Conservation (phyloP, 805 yeast species). For the Wickerhamomyces ciferrii region DNA sequence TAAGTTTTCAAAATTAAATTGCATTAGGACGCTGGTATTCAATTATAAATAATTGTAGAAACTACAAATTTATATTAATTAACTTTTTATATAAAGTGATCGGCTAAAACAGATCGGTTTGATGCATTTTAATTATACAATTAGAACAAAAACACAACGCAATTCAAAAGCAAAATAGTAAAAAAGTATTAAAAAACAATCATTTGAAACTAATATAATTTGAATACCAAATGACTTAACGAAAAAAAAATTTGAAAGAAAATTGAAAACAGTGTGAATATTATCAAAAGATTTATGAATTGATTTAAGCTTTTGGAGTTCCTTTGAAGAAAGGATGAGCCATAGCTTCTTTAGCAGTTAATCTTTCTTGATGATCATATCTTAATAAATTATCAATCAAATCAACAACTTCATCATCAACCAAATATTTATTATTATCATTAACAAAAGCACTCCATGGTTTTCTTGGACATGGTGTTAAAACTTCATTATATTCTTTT, state of each 20-base stretch:
- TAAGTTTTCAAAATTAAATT: background rate
- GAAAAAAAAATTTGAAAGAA: background rate
- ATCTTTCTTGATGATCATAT: conserved; percentile 84
- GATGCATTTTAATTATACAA: background rate
- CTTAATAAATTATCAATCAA: conserved; percentile 73
- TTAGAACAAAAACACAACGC: background rate
- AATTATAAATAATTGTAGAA: too few relatives aligned
- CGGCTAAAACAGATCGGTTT: too few relatives aligned
- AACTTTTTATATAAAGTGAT: too few relatives aligned
- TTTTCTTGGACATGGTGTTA: conserved; percentile 66
- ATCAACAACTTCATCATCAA: conserved; percentile 70
- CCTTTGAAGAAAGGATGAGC: conserved; percentile 45
- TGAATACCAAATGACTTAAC: too few relatives aligned
- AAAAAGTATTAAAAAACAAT: background rate
- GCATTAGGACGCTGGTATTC: background rate
- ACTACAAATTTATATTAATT: too few relatives aligned
- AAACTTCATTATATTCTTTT: conserved; percentile 68
- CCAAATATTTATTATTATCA: conserved; percentile 61
- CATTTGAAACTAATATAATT: too few relatives aligned
- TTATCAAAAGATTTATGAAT: too few relatives aligned
- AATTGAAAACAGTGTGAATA: background rate
- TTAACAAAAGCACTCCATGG: conserved; percentile 85
- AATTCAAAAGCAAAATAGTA: background rate
- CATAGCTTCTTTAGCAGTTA: conserved; percentile 88
- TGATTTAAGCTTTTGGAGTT: conserved; percentile 9